Percentiles rank a stretch among this genome's conserved stretches.
phyloP scores from a whole-genome alignment of 306 rosid species.

The Sesbania bispinosa region DNA sequence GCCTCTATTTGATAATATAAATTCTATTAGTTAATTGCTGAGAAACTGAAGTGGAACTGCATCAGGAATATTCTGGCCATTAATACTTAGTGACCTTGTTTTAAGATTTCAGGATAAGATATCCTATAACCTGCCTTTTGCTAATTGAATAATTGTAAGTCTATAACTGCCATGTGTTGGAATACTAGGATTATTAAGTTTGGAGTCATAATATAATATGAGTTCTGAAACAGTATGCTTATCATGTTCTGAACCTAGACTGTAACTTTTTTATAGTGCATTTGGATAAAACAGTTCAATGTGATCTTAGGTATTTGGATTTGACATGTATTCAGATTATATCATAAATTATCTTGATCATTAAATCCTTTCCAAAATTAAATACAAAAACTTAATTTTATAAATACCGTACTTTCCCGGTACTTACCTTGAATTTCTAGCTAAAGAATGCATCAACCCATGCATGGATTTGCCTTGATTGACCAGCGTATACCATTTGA shows the following conservation, averaged over 20 bases:
- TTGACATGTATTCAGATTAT: constrained; percentile 19
- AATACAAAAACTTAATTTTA: background rate
- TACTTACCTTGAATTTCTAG: background rate
- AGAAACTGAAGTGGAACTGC: constrained; percentile 18
- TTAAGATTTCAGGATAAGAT: constrained; percentile 5
- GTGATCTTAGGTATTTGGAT: background rate
- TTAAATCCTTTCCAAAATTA: constrained; percentile 25
- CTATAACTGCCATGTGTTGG: no score
- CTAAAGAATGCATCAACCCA: constrained; percentile 6
- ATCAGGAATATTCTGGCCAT: constrained; percentile 8
- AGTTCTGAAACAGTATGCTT: constrained; percentile 2
- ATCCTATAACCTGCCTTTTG: constrained; percentile 10
- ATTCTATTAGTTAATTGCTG: constrained; percentile 14
- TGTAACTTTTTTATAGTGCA: background rate
- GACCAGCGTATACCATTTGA: background rate
- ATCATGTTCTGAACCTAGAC: background rate
- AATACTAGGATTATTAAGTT: no score
- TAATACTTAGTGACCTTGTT: background rate
- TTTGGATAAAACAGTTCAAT: background rate
- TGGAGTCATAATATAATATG: no score
- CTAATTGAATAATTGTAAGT: constrained; percentile 3
- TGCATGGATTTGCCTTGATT: background rate
- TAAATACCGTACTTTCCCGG: background rate
- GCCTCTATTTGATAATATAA: constrained; percentile 18
- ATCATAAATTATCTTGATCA: constrained; percentile 12